A percentile compares a stretch with the other conserved stretches of the same genome.
Evolutionary conservation across 1,139 yeast species (phyloP).

Genomic region (Geotrichum reessii): DNA sequence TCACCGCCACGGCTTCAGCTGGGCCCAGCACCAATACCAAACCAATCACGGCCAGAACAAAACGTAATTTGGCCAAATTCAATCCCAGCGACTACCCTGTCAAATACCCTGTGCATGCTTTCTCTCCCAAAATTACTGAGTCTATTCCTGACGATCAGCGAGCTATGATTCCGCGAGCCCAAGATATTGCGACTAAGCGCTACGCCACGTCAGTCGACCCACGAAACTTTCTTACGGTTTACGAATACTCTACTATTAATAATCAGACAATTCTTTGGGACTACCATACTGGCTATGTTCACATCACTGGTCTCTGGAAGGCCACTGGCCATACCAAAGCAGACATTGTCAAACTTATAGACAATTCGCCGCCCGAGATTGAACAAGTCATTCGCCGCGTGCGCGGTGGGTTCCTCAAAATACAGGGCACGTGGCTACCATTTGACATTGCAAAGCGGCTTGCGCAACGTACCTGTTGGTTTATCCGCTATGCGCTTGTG

Average conservation of each 20-base stretch:
- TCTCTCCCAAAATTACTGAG: constrained; percentile 32
- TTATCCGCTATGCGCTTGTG: constrained; percentile 66
- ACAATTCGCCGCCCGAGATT: constrained; percentile 59
- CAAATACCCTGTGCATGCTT: constrained; percentile 27
- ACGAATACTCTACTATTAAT: constrained; percentile 56
- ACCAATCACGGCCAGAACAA: neutral
- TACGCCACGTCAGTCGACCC: constrained; percentile 73
- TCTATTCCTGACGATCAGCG: constrained; percentile 38
- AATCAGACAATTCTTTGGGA: constrained; percentile 80
- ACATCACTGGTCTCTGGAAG: constrained; percentile 87
- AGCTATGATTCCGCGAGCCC: constrained; percentile 31
- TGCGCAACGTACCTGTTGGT: constrained; percentile 71
- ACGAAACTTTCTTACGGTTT: constrained; percentile 57
- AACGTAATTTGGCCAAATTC: constrained; percentile 17
- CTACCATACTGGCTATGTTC: constrained; percentile 80
- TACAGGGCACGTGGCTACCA: constrained; percentile 95
- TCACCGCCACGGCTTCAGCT: neutral
- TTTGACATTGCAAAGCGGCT: constrained; percentile 59
- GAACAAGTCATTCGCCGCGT: constrained; percentile 68
- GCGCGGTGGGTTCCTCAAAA: constrained; percentile 85
- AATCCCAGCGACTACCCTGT: constrained; percentile 19
- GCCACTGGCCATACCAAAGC: constrained; percentile 67
- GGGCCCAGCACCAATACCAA: neutral
- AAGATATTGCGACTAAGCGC: constrained; percentile 46
- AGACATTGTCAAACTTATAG: constrained; percentile 61